Percentiles rank a stretch among this genome's conserved stretches.
These are phyloP conservation scores for Flueggea neowawraea DNA, from an alignment of 441 rosid species.

Conservation along the genomic window DNA sequence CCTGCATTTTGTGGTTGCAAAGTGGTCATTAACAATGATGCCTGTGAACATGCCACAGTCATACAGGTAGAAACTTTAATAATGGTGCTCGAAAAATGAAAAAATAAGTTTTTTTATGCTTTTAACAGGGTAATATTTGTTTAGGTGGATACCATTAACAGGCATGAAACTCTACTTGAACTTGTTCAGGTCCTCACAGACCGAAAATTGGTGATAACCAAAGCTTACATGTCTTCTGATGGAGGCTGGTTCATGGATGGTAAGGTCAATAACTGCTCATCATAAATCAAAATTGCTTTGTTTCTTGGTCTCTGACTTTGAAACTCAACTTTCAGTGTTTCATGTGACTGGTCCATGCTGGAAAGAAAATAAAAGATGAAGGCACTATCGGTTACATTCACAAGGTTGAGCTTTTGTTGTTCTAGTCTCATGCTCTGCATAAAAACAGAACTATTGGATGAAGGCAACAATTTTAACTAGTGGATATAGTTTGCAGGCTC, in stretches of 20 bases:
- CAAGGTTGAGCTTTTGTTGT: constrained; percentile 19
- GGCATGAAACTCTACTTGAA: constrained; percentile 43
- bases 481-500: constrained; percentile 23
- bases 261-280: constrained; percentile 3
- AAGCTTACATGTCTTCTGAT: constrained; percentile 54
- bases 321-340: constrained; percentile 29
- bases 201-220: constrained; percentile 40
- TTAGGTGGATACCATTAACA: constrained; percentile 46
- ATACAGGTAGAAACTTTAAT: constrained; percentile 25
- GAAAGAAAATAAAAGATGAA: constrained; percentile 34
- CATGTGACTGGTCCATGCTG: constrained; percentile 39
- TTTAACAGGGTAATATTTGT: not conserved
- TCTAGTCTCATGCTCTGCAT: too few relatives aligned
- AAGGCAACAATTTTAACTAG: not conserved
- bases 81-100: too few relatives aligned
- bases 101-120: too few relatives aligned
- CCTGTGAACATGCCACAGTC: constrained; percentile 45
- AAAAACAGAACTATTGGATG: not conserved
- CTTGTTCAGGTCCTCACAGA: constrained; percentile 50
- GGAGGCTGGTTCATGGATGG: constrained; percentile 65
- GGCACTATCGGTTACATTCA: constrained; percentile 27
- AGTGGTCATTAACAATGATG: constrained; percentile 45
- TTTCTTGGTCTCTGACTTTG: constrained; percentile 1
- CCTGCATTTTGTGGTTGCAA: constrained; percentile 19
- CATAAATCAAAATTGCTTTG: too few relatives aligned